phyloP scores from a whole-genome alignment of 306 rosid species.

The Sindora glabra region DNA sequence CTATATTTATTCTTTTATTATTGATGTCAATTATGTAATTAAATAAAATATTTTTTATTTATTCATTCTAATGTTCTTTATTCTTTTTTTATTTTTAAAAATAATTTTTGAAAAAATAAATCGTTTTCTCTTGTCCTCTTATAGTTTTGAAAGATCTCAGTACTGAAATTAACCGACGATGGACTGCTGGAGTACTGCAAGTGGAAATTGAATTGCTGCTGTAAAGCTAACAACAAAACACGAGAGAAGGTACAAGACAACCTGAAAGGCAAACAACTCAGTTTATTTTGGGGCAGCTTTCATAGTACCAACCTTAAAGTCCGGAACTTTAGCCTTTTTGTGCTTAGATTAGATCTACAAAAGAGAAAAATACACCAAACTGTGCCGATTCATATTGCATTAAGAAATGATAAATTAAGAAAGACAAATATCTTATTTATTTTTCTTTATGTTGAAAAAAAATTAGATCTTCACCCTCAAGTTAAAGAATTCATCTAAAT shows the following conservation, averaged over 20 bases:
- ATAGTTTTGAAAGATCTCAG: too few relatives aligned
- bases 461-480: background rate
- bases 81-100: too few relatives aligned
- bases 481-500: background rate
- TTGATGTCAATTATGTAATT: too few relatives aligned
- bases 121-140: too few relatives aligned
- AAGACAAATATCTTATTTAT: background rate
- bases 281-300: background rate
- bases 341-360: too few relatives aligned
- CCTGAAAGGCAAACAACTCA: background rate
- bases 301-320: background rate
- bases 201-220: background rate
- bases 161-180: background rate
- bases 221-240: background rate
- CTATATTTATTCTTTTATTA: too few relatives aligned
- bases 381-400: too few relatives aligned
- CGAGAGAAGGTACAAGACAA: background rate
- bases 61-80: too few relatives aligned
- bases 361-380: too few relatives aligned
- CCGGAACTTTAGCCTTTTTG: background rate
- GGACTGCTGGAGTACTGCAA: background rate
- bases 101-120: too few relatives aligned
- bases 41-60: too few relatives aligned
- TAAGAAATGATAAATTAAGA: background rate
- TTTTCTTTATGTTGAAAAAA: too few relatives aligned